phyloP scores from a whole-genome alignment of 2,329 filamentous ascomycete species.

The Helminthosporium solani region DNA sequence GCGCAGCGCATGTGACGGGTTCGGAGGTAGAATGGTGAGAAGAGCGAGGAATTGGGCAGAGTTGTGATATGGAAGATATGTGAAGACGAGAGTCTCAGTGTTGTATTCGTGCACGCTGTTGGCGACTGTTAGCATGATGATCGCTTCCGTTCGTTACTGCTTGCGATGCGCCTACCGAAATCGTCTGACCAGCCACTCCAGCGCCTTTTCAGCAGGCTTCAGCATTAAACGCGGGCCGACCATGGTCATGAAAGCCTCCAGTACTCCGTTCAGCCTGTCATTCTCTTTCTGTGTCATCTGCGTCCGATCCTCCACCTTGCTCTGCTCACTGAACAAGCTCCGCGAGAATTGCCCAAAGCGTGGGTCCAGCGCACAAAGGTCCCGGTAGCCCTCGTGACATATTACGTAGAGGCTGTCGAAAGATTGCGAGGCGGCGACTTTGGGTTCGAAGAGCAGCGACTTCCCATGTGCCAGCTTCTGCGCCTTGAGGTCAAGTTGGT shows the following conservation, averaged over 20 bases:
- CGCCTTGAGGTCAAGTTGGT: slow-evolving; percentile 87
- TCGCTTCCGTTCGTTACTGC: slow-evolving; percentile 5
- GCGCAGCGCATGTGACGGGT: slow-evolving; percentile 71
- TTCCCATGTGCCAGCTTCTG: slow-evolving; percentile 90
- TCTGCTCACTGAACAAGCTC: slow-evolving; percentile 91
- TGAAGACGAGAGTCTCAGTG: slow-evolving; percentile 71
- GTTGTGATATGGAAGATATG: slow-evolving; percentile 90
- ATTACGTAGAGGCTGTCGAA: slow-evolving; percentile 86
- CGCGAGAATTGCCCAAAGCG: slow-evolving; percentile 73
- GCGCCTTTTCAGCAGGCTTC: slow-evolving; percentile 82
- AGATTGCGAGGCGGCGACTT: slow-evolving; percentile 81
- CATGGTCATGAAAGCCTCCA: slow-evolving; percentile 81
- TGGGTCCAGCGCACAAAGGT: slow-evolving; percentile 82
- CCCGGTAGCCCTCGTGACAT: slow-evolving; percentile 85
- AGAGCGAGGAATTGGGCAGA: slow-evolving; percentile 82
- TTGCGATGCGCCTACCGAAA: slow-evolving; percentile 67
- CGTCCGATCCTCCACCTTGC: slow-evolving; percentile 81
- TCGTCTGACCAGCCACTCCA: slow-evolving; percentile 92
- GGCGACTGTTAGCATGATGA: slow-evolving; percentile 12
- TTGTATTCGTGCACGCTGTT: slow-evolving; percentile 87
- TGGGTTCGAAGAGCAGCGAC: slow-evolving; percentile 88
- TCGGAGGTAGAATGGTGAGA: slow-evolving; percentile 79
- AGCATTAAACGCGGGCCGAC: slow-evolving; percentile 75
- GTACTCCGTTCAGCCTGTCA: slow-evolving; percentile 70
- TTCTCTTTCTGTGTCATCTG: slow-evolving; percentile 84